These are phyloP conservation scores for Sanguinoderma infundibulare DNA, from an alignment of 1,284 basidiomycete genomes.

Conservation along the genomic window DNA sequence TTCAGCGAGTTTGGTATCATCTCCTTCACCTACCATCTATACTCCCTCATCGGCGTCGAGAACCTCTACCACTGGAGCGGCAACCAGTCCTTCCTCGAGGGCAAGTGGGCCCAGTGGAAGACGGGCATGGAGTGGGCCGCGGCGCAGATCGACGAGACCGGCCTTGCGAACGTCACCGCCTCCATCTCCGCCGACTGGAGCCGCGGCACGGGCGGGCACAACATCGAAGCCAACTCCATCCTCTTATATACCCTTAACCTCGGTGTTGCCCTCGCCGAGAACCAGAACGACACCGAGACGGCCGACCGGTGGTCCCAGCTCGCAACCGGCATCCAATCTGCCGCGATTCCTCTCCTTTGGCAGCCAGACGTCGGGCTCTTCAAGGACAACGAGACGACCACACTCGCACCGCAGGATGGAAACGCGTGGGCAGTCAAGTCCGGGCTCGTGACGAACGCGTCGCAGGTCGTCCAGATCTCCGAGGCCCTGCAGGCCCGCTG, in stretches of 20 bases:
- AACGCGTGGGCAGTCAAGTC: constrained; percentile 26
- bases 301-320: constrained; percentile 12
- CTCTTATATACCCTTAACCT: constrained; percentile 24
- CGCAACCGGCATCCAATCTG: constrained; percentile 15
- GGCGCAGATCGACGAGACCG: constrained; percentile 17
- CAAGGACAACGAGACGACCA: constrained; percentile 26
- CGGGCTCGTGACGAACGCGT: constrained; percentile 16
- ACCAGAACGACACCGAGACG: constrained; percentile 10
- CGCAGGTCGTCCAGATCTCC: constrained; percentile 16
- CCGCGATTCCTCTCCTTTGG: constrained; percentile 22
- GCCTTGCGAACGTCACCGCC: constrained; percentile 22
- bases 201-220: constrained; percentile 26
- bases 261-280: constrained; percentile 13
- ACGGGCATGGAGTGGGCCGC: constrained; percentile 20
- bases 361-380: constrained; percentile 23
- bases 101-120: constrained; percentile 20
- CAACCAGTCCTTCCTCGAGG: constrained; percentile 17
- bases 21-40: constrained; percentile 26
- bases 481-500: constrained; percentile 18
- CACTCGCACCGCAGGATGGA: constrained; percentile 25
- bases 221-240: constrained; percentile 26
- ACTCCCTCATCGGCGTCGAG: constrained; percentile 24
- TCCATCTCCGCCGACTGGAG: constrained; percentile 18
- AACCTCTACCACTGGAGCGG: constrained; percentile 27
- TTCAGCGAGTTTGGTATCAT: constrained; percentile 15